phyloP scores from a whole-genome alignment of 1,139 yeast genomes.

The Hansenula sp. region DNA sequence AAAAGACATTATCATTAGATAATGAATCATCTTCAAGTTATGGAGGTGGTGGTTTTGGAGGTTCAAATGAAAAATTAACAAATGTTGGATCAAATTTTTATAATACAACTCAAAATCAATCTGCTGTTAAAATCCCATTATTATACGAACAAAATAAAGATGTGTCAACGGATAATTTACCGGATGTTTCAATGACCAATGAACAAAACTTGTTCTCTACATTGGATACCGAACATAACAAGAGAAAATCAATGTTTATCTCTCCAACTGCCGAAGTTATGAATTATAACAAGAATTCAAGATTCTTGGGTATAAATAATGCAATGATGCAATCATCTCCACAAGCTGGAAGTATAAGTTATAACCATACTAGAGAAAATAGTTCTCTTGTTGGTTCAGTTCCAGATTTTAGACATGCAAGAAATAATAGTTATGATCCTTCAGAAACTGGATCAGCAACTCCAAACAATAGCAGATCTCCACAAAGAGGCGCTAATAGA shows the following conservation, averaged over 20 bases:
- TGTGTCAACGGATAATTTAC: neutral
- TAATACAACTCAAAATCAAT: conserved; percentile 3
- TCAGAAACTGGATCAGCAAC: neutral
- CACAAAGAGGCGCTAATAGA: conserved; percentile 13
- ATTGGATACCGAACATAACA: conserved; percentile 10
- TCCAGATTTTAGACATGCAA: neutral
- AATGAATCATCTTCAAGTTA: conserved; percentile 10
- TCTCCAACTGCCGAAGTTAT: conserved; percentile 80
- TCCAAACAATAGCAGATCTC: neutral
- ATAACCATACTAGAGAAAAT: conserved; percentile 1
- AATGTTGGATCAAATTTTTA: conserved; percentile 4
- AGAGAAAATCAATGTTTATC: conserved; percentile 48
- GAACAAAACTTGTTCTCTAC: conserved; percentile 13
- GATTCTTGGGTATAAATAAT: neutral
- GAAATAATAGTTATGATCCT: neutral
- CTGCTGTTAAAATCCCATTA: conserved; percentile 17
- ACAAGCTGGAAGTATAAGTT: neutral
- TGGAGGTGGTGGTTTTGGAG: conserved; percentile 9
- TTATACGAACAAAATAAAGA: neutral
- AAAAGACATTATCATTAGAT: conserved; percentile 9
- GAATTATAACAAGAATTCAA: conserved; percentile 29
- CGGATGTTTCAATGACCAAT: neutral
- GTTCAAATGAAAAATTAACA: conserved; percentile 11
- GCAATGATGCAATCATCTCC: neutral
- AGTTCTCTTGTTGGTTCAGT: neutral